phyloP scores from a whole-genome alignment of 1,284 basidiomycete genomes.

The Cystobasidium pallidum region DNA sequence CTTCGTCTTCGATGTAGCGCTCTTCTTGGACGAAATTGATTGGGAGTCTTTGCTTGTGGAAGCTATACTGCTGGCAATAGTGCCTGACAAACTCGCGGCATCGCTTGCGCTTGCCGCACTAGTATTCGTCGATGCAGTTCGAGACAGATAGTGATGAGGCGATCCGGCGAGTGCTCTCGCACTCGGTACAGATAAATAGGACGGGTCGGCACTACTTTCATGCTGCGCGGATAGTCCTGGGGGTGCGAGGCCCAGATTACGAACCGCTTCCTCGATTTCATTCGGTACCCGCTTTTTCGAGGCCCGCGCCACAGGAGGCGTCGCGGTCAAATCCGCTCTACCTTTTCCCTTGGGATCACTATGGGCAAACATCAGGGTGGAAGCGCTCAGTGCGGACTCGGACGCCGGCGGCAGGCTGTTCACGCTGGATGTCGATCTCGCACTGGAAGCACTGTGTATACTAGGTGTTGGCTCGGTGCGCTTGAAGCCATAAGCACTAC shows the following conservation, averaged over 20 bases:
- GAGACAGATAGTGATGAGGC: background rate
- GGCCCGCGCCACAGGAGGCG: background rate
- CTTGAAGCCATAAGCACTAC: slow-evolving; percentile 2
- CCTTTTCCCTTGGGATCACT: slow-evolving; percentile 19
- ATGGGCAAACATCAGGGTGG: background rate
- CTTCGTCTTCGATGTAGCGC: slow-evolving; percentile 22
- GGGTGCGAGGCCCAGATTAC: slow-evolving; percentile 20
- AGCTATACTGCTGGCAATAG: slow-evolving; percentile 23
- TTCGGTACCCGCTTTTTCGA: slow-evolving; percentile 13
- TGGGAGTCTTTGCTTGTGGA: slow-evolving; percentile 19
- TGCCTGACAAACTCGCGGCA: slow-evolving; percentile 29
- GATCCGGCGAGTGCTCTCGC: background rate
- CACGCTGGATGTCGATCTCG: slow-evolving; percentile 19
- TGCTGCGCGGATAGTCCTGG: background rate
- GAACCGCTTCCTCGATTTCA: slow-evolving; percentile 34
- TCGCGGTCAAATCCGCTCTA: background rate
- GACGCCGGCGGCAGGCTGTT: slow-evolving; percentile 27
- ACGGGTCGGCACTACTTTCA: background rate
- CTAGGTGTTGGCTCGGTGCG: slow-evolving; percentile 9
- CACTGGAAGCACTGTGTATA: slow-evolving; percentile 6
- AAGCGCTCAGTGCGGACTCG: background rate
- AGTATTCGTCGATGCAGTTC: slow-evolving; percentile 21
- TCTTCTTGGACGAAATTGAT: slow-evolving; percentile 22
- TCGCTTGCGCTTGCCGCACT: slow-evolving; percentile 11
- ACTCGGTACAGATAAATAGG: background rate